Base-by-base conservation (phyloP, 2,329 filamentous ascomycete genomes). In the Fusarium multiceps region DNA sequence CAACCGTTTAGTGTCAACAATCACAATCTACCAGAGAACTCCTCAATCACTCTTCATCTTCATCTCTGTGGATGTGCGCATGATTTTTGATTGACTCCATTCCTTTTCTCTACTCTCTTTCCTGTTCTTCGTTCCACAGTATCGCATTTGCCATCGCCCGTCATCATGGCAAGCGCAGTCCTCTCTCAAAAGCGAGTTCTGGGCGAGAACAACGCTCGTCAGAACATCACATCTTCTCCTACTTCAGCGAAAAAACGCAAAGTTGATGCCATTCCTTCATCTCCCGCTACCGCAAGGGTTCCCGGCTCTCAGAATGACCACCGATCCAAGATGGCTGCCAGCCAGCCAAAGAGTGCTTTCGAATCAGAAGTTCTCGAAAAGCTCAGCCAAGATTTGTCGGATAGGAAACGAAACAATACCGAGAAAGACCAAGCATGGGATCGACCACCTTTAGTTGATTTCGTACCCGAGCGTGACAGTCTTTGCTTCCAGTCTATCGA, bases 401-500 rank as follows among this genome's bases (percentile, higher is more conserved):
- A 91, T 21, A 85, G 97, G 72, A 97, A 94, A 84, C 87, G 93
- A 75, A 93, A 87, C 80, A 98, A 97, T 80, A 87, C 92, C 4
- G 96, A 99, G 78, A 97, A 91, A 79, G 95, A 98, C 78, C 96
- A 99, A 80, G 87, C 93, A 77, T 99, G 96, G 97, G 90, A 91
- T 48, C 85, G 87, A 2, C 87, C 87, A 8, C 84, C 86, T 0
- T 82, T 88, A 7, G 79, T 78, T n/a, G 79, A 82, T 56, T 88
- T 88, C 63, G 72, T 81, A 63, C 85, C 90, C 11, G 78, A 86
- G 55, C 88, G 82, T 37, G 89, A 96, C 69, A 90, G 83, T 70
- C 84, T 99, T n/a, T 89, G 88, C 70, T 98, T 99, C 77, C 96
- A 99, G 82, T 92, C 97, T 76, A 99, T 99, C 72, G 97, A 99